Base-by-base conservation (phyloP, 2,329 filamentous ascomycete species). In the Aureobasidium sp. region DNA sequence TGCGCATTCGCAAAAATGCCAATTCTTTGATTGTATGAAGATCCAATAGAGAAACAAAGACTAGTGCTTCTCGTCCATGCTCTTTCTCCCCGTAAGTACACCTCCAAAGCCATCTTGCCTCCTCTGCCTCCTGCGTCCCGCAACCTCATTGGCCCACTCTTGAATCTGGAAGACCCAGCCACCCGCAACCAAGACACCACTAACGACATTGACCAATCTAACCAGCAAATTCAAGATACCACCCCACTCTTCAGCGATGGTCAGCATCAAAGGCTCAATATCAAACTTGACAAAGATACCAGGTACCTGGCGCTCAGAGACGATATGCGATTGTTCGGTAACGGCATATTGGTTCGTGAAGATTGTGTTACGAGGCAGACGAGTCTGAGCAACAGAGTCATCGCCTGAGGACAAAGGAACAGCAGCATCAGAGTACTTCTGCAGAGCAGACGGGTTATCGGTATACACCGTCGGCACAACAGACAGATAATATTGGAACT, bases 281-380 rank as follows among this genome's bases (percentile, higher is more conserved):
- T 97, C 93, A 77, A 96, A 99, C 79, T 97, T 99, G 83, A 99
- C 90, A 74, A 97, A 99, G 65, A 99, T 86, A 36, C 94, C 94
- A 0, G 94, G 94, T 0, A 97, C 84, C 63, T 79, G 78, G 65
- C 72, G 85, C 70, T 95, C 88, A 61, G 81, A 79, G 46, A 95
- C 82, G 39, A 80, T 77, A 69, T 87, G 84, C 68, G 84, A 88
- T 79, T 97, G 92, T 72, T 92, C 90, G 0, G 92, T 97, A 0
- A 96, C 94, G 64, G 93, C 94, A 79, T 99, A 99, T 76, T 99
- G 94, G 80, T 99, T 99, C 17, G 94, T 97, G 75, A 88, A 85
- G 72, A 99, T 86, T 60, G 86, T 87, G 70, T 84, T 83, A 36
- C 76, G 68, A 63, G 73, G 75, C 20, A 75, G 72, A 60, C 69